phyloP scores from a whole-genome alignment of 1,139 yeast genomes.

The Debaryomyces nepalensis region DNA sequence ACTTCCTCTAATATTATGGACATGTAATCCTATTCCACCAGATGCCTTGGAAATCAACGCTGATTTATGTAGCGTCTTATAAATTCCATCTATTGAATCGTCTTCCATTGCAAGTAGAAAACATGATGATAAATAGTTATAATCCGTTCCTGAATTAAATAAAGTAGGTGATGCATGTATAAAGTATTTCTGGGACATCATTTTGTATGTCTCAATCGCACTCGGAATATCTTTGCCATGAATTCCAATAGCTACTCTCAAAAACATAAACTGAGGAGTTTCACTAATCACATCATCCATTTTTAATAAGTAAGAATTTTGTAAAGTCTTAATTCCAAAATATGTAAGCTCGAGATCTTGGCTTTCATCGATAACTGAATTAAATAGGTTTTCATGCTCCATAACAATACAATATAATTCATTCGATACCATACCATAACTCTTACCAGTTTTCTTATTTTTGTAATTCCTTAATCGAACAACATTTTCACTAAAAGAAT shows the following conservation, averaged over 20 bases:
- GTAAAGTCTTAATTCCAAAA: conserved; percentile 64
- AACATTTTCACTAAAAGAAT: conserved; percentile 41
- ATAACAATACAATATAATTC: conserved; percentile 35
- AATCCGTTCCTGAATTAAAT: conserved; percentile 79
- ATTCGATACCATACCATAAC: conserved; percentile 27
- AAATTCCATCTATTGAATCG: conserved; percentile 89
- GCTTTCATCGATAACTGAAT: conserved; percentile 38
- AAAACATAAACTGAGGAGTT: conserved; percentile 86
- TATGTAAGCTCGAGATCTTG: conserved; percentile 50
- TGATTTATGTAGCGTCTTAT: conserved; percentile 82
- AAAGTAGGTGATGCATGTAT: conserved; percentile 91
- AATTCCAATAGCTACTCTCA: conserved; percentile 89
- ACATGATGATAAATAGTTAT: conserved; percentile 63
- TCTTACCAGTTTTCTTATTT: conserved; percentile 20
- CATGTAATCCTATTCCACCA: conserved; percentile 88
- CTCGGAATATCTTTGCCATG: conserved; percentile 74
- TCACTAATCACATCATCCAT: conserved; percentile 75
- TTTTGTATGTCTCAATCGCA: conserved; percentile 78
- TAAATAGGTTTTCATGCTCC: conserved; percentile 36
- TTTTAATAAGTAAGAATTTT: conserved; percentile 78
- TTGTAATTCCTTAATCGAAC: conserved; percentile 24
- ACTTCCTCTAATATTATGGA: conserved; percentile 81
- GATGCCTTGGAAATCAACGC: conserved; percentile 89
- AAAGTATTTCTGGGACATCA: conserved; percentile 82
- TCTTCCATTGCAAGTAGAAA: conserved; percentile 88